These are phyloP conservation scores for Vitis hybrid DNA, from an alignment of 177 flowering plant genomes.

Conservation along the genomic window DNA sequence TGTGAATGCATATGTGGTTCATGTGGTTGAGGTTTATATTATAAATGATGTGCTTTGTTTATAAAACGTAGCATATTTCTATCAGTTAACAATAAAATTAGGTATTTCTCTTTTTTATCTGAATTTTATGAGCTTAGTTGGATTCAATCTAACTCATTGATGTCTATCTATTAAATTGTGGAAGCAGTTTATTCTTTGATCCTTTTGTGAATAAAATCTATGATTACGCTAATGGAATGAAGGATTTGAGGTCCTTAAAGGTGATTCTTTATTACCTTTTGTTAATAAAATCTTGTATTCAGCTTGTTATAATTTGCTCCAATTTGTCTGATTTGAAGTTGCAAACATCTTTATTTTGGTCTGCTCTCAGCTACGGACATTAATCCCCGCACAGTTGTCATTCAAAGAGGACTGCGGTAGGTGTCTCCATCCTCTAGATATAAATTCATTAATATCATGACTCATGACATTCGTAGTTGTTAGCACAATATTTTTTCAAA, in stretches of 20 bases:
- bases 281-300: background rate
- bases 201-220: constrained; percentile 64
- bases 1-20: background rate
- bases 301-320: background rate
- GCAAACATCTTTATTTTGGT: no score
- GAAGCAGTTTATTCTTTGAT: constrained; percentile 82
- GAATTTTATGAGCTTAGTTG: background rate
- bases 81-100: background rate
- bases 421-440: constrained; percentile 22
- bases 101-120: background rate
- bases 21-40: background rate
- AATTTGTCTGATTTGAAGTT: constrained; percentile 1
- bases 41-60: background rate
- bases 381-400: constrained; percentile 69
- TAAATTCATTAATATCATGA: background rate
- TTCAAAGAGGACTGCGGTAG: constrained; percentile 86
- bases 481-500: constrained; percentile 1
- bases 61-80: background rate
- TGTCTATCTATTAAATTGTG: constrained; percentile 14
- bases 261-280: constrained; percentile 31
- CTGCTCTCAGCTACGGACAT: constrained; percentile 61
- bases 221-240: constrained; percentile 72
- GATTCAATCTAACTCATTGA: background rate
- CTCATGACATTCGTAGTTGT: background rate
- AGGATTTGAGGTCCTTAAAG: constrained; percentile 60